Conservation (phyloP, 2,329 filamentous ascomycete species). For the Xylaria hypoxylon region DNA sequence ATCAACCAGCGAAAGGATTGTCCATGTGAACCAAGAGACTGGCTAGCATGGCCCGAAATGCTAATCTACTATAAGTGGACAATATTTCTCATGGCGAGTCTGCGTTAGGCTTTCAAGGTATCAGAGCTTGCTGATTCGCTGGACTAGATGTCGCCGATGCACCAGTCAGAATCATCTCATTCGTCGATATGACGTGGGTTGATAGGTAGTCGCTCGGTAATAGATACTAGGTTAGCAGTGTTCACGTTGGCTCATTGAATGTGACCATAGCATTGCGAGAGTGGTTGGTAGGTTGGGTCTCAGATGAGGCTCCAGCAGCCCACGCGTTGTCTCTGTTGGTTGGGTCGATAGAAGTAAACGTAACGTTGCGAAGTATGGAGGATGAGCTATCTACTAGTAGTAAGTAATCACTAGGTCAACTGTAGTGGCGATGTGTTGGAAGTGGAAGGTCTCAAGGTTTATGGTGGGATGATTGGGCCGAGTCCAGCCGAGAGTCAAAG, state of each 20-base stretch:
- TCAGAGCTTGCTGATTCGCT: slow-evolving; percentile 26
- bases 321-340: slow-evolving; percentile 20
- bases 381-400: too few relatives aligned
- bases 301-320: slow-evolving; percentile 43
- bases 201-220: slow-evolving; percentile 10
- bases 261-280: slow-evolving; percentile 35
- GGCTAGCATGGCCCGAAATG: slow-evolving; percentile 41
- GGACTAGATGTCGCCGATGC: not conserved
- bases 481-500: slow-evolving; percentile 26
- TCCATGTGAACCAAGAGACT: slow-evolving; percentile 48
- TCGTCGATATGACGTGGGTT: slow-evolving; percentile 30
- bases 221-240: slow-evolving; percentile 11
- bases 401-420: too few relatives aligned
- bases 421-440: slow-evolving; percentile 24
- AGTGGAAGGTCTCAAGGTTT: slow-evolving; percentile 33
- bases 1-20: slow-evolving; percentile 41
- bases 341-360: slow-evolving; percentile 37
- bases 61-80: slow-evolving; percentile 33
- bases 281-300: slow-evolving; percentile 36
- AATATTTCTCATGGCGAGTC: slow-evolving; percentile 14
- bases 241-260: slow-evolving; percentile 22
- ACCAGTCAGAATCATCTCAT: slow-evolving; percentile 22
- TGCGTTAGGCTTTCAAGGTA: slow-evolving; percentile 21
- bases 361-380: slow-evolving; percentile 48
- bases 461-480: slow-evolving; percentile 34